Base-by-base conservation (phyloP, 2,329 filamentous ascomycete genomes). In the Myriangium duriaei region DNA sequence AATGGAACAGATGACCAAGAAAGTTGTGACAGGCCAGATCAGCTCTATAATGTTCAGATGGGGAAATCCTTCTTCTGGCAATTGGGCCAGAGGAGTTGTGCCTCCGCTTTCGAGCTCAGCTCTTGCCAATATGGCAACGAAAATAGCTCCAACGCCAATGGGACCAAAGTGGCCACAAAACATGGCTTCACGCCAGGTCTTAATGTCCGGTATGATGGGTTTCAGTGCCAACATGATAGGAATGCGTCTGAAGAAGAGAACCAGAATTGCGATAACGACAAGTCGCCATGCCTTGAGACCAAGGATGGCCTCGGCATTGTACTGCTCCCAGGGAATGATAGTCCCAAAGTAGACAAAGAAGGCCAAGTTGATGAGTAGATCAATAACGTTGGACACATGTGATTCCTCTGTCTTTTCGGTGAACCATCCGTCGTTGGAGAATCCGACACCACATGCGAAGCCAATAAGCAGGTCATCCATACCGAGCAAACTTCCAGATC, bases 351-450 rank as follows among this genome's bases (percentile, higher is more conserved):
- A 98, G 49, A 98, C 91, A 59, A 98, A 98, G 61, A 96, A 98
- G 2, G 88, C 74, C 76, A 98, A 73, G 61, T 98, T 98, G 65
- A 98, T 78, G 44, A 98, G 67, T 57, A 98, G 62, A 67, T 98
- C 91, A 54, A 98, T 98, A 56, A 98, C 91, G 74, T 98, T 96
- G 58, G 88, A 96, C 7, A 98, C 91, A 57, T 96, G 91, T 0
- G 91, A 88, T 60, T 98, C 91, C 56, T 98, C 91, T 0, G 91
- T 98, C 68, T 95, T 95, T 54, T 95, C 83, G 11, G 83, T 82
- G 52, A 98, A 98, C 91, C 91, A 98, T 47, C 91, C 91, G 55
- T 98, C 91, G 59, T 98, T 98, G 50, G 87, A 95, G 67, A 98
- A 98, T 39, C 91, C 91, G n/a, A 98, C 91, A 41, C 91, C 91